Percentiles rank a stretch among this genome's conserved stretches.
These are phyloP conservation scores for Tylopilus cervinicoccineus DNA, from an alignment of 768 basidiomycete species.

Conservation along the genomic window DNA sequence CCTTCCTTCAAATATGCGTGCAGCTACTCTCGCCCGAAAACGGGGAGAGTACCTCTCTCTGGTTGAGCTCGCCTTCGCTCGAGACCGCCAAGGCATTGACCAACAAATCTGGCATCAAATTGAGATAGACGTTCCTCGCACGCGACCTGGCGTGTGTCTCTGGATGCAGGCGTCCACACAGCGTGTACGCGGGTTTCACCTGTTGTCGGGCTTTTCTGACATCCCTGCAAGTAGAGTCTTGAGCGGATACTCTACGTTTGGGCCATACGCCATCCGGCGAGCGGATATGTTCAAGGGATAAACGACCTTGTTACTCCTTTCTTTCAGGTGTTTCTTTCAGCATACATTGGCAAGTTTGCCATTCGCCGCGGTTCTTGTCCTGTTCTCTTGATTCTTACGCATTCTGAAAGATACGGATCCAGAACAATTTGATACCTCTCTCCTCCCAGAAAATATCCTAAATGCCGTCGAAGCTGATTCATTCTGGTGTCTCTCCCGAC, in stretches of 20 bases:
- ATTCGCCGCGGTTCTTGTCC: background rate
- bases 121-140: conserved; percentile 95
- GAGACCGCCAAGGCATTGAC: conserved; percentile 82
- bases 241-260: conserved; percentile 97
- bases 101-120: conserved; percentile 99
- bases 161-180: conserved; percentile 94
- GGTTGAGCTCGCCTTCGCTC: conserved; percentile 85
- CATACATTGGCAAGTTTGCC: conserved; percentile 75
- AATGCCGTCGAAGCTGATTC: conserved; percentile 94
- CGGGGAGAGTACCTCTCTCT: conserved; percentile 88
- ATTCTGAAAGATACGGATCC: conserved; percentile 74
- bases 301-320: conserved; percentile 98
- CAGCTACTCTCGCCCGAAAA: conserved; percentile 79
- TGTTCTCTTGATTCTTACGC: conserved; percentile 1
- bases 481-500: conserved; percentile 95
- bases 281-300: conserved; percentile 98
- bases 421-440: conserved; percentile 77
- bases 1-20: conserved; percentile 69
- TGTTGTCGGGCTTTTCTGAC: conserved; percentile 11
- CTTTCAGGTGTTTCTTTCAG: conserved; percentile 93
- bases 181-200: conserved; percentile 50
- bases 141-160: conserved; percentile 82
- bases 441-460: conserved; percentile 65
- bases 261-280: conserved; percentile 98
- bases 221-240: conserved; percentile 57